Evolutionary conservation across 2,329 filamentous ascomycete genomes (phyloP), one percentile per base, ranked within the genome.

Genomic region (Botrytis paeoniae): DNA sequence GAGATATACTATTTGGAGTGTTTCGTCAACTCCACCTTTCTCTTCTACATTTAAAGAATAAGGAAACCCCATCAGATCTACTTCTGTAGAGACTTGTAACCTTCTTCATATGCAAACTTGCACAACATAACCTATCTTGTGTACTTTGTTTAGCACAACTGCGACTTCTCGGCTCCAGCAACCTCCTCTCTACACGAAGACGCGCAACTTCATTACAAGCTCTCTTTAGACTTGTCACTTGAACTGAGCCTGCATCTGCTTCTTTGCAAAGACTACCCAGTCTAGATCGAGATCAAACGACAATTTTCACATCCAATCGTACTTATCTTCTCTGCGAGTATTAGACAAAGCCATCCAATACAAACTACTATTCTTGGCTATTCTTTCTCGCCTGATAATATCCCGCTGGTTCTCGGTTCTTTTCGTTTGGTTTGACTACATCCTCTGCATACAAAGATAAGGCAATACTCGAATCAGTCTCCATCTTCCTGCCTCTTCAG

Each of bases 1-100:
- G 16, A 9, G 2, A 68, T 35, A 57, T 32, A 57, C 45, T 29
- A 29, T 4, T 35, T 57, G 18, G 9, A 41, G 6, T 20, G 14
- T 41, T 10, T 57, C 35, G 1, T 14, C 14, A 14, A 9, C 12
- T 20, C 29, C n/a, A 10, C 12, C 18, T 22, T 57, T 32, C 35
- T n/a, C 10, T 18, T 54, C n/a, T 57, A 8, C 18, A 68, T 16
- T 32, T 3, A 25, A 10, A 29, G 5, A 57, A 41, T 5, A 22
- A 41, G 2, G 10, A 8, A n/a, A 43, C 25, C 29, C 25, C 3
- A 16, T 32, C 29, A 12, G 14, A 41, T 5, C 3, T n/a, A 32
- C 4, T 0, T 16, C 25, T 14, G 12, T 4, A 2, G 4, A 57
- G 2, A 41, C 6, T 8, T 9, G 22, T 10, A 5, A 41, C 5